Conservation (phyloP, 371 early-diverging fungal genomes). For the Rhizopus microsporus region DNA sequence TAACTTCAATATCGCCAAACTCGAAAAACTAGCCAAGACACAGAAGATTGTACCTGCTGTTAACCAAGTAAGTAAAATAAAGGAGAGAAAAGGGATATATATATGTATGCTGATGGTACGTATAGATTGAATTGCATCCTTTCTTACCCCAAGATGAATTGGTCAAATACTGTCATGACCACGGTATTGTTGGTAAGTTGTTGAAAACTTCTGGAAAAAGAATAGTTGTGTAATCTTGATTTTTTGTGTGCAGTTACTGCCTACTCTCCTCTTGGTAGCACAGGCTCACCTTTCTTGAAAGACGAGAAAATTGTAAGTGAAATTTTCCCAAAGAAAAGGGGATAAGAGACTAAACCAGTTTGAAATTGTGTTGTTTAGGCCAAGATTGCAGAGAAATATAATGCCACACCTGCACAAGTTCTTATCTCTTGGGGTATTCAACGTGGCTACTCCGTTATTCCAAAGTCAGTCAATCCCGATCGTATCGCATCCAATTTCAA, state of each 20-base stretch:
- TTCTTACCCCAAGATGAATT: conserved; percentile 46
- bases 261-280: conserved; percentile 48
- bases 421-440: conserved; percentile 77
- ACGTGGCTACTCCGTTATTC: conserved; percentile 64
- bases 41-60: conserved; percentile 43
- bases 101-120: neutral
- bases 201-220: conserved; percentile 7
- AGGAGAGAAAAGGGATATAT: neutral
- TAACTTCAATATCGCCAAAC: conserved; percentile 34
- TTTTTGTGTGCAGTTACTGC: conserved; percentile 34
- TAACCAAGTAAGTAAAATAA: conserved; percentile 44
- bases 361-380: conserved; percentile 10
- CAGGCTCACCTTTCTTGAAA: conserved; percentile 29
- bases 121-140: conserved; percentile 71
- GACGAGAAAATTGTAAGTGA: conserved; percentile 26
- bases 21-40: conserved; percentile 36
- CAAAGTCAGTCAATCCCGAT: conserved; percentile 55
- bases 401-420: conserved; percentile 71
- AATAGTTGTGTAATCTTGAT: neutral
- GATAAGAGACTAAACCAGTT: neutral
- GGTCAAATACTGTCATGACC: conserved; percentile 37
- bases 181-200: conserved; percentile 33
- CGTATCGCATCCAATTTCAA: conserved; percentile 52
- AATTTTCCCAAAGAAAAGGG: neutral
- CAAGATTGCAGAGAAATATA: conserved; percentile 70